phyloP scores from a whole-genome alignment of 352 stramenopile genomes.

The Phytophthora citricola region DNA sequence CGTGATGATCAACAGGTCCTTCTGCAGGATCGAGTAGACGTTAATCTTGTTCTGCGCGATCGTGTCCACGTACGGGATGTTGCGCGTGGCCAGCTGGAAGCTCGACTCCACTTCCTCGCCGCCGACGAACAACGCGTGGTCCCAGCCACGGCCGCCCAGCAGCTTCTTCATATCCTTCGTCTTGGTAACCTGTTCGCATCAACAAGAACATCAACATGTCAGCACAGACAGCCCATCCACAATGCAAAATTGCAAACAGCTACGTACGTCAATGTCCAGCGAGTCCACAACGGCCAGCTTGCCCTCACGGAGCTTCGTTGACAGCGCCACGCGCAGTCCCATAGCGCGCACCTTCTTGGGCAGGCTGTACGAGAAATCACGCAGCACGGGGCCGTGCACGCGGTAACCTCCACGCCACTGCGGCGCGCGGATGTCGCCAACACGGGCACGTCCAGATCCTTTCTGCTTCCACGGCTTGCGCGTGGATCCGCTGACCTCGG shows the following conservation, averaged over 20 bases:
- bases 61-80: constrained; percentile 87
- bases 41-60: constrained; percentile 90
- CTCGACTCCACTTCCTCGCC: constrained; percentile 75
- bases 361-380: constrained; percentile 88
- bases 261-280: constrained; percentile 75
- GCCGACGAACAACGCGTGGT: constrained; percentile 88
- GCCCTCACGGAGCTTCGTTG: constrained; percentile 87
- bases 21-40: constrained; percentile 91
- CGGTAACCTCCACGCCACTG: constrained; percentile 88
- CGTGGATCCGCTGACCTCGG: constrained; percentile 88
- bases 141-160: constrained; percentile 77
- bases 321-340: constrained; percentile 85
- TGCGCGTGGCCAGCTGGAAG: constrained; percentile 84
- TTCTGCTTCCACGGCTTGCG: constrained; percentile 91
- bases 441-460: constrained; percentile 83
- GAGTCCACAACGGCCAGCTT: constrained; percentile 86
- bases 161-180: constrained; percentile 90
- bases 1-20: constrained; percentile 88
- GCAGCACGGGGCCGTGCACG: constrained; percentile 85
- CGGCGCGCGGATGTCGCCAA: constrained; percentile 86
- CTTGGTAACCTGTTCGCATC: constrained; percentile 69
- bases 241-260: not conserved
- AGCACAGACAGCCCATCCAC: constrained; percentile 5
- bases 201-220: constrained; percentile 3
- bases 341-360: constrained; percentile 91